Conservation (phyloP, 176 grass and related monocot genomes). For the Rhipidocladum racemiflorum region DNA sequence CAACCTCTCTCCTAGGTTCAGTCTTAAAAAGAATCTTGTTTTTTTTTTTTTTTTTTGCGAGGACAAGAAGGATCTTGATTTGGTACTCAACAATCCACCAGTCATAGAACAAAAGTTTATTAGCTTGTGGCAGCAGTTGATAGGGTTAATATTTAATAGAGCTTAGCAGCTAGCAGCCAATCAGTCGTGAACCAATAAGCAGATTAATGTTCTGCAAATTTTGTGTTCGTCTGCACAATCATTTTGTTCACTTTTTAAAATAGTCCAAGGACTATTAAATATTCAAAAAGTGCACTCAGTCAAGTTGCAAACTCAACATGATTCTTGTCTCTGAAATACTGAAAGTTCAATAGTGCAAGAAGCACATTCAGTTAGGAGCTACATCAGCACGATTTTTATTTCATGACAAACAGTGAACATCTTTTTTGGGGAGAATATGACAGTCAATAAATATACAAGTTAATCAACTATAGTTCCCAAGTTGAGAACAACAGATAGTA, state of each 20-base stretch:
- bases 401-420: background rate
- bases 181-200: background rate
- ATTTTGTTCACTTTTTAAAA: background rate
- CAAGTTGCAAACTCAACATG: background rate
- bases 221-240: background rate
- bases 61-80: background rate
- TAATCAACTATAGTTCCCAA: background rate
- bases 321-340: background rate
- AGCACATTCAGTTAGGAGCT: background rate
- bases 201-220: background rate
- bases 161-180: background rate
- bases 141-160: background rate
- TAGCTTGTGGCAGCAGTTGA: background rate
- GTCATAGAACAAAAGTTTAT: background rate
- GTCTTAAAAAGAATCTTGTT: background rate
- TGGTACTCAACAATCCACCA: background rate
- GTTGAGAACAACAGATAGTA: constrained; percentile 2
- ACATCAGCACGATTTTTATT: background rate
- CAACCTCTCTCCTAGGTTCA: background rate
- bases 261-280: background rate
- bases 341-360: background rate
- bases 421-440: background rate
- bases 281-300: background rate
- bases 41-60: too few relatives aligned
- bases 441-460: background rate